Evolutionary conservation across 1,284 basidiomycete genomes (phyloP).

Genomic region (Ceraceosorus guamensis): DNA sequence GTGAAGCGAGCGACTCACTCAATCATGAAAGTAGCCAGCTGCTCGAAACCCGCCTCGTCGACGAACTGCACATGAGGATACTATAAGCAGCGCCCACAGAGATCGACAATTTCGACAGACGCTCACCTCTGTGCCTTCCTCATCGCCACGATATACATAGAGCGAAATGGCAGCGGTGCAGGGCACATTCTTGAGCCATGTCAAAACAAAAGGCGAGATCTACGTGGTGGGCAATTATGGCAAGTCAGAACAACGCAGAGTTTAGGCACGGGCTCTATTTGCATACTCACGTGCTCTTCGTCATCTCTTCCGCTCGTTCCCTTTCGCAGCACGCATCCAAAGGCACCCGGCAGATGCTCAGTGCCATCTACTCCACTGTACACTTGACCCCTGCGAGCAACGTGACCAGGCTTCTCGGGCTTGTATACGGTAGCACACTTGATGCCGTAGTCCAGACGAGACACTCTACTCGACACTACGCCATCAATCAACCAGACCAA

Average conservation of each 20-base stretch:
- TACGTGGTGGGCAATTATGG: no score
- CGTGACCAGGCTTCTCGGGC: conserved; percentile 4
- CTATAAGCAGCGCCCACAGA: no score
- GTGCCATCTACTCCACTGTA: conserved; percentile 13
- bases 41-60: conserved; percentile 13
- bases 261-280: no score
- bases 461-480: conserved; percentile 10
- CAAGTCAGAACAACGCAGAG: no score
- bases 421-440: conserved; percentile 9
- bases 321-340: conserved; percentile 12
- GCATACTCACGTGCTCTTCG: conserved; percentile 13
- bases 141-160: conserved; percentile 13
- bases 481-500: conserved; percentile 13
- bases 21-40: conserved; percentile 13
- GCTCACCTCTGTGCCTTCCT: conserved; percentile 7
- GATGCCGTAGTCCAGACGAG: conserved; percentile 11
- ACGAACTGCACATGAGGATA: conserved; percentile 10
- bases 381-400: conserved; percentile 4
- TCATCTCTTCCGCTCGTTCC: conserved; percentile 13
- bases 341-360: conserved; percentile 11
- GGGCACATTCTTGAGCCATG: conserved; percentile 9
- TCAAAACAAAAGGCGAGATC: conserved; percentile 11
- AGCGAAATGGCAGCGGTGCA: conserved; percentile 11
- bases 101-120: no score
- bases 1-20: conserved; percentile 4